phyloP scores from a whole-genome alignment of 306 rosid genomes.

The Prunus salicina region DNA sequence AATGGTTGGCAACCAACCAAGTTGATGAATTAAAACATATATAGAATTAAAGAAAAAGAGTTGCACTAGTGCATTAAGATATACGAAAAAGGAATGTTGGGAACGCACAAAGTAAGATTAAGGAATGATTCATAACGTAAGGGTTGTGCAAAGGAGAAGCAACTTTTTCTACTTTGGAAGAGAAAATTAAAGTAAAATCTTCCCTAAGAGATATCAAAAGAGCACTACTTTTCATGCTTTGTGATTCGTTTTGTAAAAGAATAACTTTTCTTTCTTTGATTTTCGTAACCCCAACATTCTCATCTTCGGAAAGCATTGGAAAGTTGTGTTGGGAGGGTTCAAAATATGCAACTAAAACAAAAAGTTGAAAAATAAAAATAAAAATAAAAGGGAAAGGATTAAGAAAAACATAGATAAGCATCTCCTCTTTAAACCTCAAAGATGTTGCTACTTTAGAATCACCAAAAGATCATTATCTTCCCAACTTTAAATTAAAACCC shows the following conservation, averaged over 20 bases:
- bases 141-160: constrained; percentile 73
- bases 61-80: constrained; percentile 11
- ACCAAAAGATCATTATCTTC: constrained; percentile 76
- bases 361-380: not conserved
- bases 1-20: not conserved
- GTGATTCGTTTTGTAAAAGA: constrained; percentile 65
- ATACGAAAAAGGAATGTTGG: constrained; percentile 32
- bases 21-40: not conserved
- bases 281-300: constrained; percentile 85
- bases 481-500: constrained; percentile 56
- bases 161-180: constrained; percentile 60
- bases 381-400: constrained; percentile 28
- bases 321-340: constrained; percentile 54
- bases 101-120: constrained; percentile 37
- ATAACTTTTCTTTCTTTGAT: constrained; percentile 75
- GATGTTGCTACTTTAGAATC: constrained; percentile 87
- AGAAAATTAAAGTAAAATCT: constrained; percentile 62
- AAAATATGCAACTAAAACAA: constrained; percentile 37
- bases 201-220: constrained; percentile 77
- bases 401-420: constrained; percentile 58
- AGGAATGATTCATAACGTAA: constrained; percentile 66
- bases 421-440: constrained; percentile 75
- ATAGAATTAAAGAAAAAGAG: not conserved
- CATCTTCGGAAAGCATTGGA: constrained; percentile 66
- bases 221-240: constrained; percentile 90